phyloP scores from a whole-genome alignment of 2,329 filamentous ascomycete species.

The Aspergillus fumigatiaffinis region DNA sequence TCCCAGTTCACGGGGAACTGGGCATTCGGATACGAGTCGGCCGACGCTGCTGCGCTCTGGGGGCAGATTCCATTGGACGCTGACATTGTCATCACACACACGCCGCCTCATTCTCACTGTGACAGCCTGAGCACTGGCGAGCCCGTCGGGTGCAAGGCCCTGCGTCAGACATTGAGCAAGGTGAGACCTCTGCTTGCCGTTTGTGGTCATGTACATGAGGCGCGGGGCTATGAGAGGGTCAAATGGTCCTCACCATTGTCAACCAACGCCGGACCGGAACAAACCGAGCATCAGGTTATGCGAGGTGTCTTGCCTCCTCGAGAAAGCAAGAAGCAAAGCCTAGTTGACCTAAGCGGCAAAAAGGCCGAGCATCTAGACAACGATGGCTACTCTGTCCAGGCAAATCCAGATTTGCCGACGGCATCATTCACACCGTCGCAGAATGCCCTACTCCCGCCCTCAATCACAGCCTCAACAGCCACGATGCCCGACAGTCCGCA shows the following conservation, averaged over 20 bases:
- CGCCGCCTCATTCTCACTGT: conserved; percentile 49
- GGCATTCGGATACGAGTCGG: conserved; percentile 53
- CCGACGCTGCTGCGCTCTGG: conserved; percentile 46
- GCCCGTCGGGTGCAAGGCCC: conserved; percentile 47
- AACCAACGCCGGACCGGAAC: neutral
- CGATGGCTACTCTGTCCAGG: conserved; percentile 15
- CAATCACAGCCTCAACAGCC: neutral
- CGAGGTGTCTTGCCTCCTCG: conserved; percentile 35
- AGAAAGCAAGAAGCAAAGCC: conserved; percentile 51
- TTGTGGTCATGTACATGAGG: conserved; percentile 59
- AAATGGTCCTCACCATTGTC: conserved; percentile 36
- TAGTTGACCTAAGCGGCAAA: conserved; percentile 50
- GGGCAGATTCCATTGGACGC: conserved; percentile 46
- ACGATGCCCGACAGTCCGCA: neutral
- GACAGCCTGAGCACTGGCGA: conserved; percentile 35
- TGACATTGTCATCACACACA: conserved; percentile 56
- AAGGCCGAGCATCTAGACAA: conserved; percentile 33
- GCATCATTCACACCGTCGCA: conserved; percentile 5
- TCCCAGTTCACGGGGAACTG: conserved; percentile 47
- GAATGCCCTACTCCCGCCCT: conserved; percentile 8
- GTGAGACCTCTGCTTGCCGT: conserved; percentile 51
- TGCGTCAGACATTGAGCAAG: conserved; percentile 43
- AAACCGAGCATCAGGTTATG: conserved; percentile 10
- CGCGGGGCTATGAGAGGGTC: conserved; percentile 51
- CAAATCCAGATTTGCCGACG: neutral